Evolutionary conservation across 23 red algal genomes (phyloP), one percentile per base, ranked within the genome.

Genomic region (Gracilaria domingensis): DNA sequence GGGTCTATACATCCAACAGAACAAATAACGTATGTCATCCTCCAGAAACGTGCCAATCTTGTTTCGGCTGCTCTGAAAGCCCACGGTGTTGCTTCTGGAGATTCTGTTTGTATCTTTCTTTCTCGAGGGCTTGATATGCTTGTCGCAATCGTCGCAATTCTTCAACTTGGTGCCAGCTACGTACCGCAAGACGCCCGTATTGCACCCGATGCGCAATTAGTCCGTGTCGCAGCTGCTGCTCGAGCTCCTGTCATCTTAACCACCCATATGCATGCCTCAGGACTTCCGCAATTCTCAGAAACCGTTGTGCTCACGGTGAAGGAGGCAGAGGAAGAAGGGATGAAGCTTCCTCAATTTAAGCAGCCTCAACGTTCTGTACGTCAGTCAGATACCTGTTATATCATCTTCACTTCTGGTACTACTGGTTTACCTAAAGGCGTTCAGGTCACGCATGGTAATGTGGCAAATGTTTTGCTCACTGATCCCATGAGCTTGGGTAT

Each of bases 321-420:
- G 6, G 32, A 2, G 12, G 61, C 56, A 21, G 81, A 70, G 26
- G 21, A 85, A 25, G 34, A 51, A 39, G 58, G 32, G n/a, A n/a
- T n/a, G n/a, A 40, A 45, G n/a, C 58, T 7, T n/a, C 20, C 49
- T 51, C 24, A 58, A 18, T 70, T 85, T 18, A 35, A 2, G 28
- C 30, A 61, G 16, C 47, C 77, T 21, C 4, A 29, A 29, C 32
- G 24, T 8, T 0, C 64, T 23, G 64, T 85, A 5, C 36, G 47
- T 23, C 81, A 58, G 1, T 85, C 81, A 23, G 81, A 65, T 20
- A 65, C 49, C 0, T 85, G 81, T 32, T 85, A 85, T 23, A 85
- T 88, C 71, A 93, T 98, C 51, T 98, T 93, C 86, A 98, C 96
- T 0, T 95, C 91, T 29, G 96, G 96, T 14, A 98, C 96, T 12